phyloP scores from a whole-genome alignment of 305 asterid species.

The Rubia tinctorum region DNA sequence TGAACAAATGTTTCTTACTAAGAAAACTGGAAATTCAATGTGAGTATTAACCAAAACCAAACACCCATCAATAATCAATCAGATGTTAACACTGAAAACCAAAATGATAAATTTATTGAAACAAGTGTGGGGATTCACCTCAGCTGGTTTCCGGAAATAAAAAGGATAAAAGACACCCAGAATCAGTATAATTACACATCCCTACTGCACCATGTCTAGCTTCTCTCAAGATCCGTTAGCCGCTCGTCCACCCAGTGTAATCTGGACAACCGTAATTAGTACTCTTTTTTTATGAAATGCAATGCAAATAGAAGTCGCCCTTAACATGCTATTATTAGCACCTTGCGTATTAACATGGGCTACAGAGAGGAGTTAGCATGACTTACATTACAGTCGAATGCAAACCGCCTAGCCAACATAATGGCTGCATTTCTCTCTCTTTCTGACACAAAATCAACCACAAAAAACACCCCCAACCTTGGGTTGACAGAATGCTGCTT shows the following conservation, averaged over 20 bases:
- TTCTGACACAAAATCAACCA: slow-evolving; percentile 74
- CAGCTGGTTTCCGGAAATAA: no score
- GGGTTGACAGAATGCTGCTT: slow-evolving; percentile 77
- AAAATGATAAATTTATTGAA: no score
- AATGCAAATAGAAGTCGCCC: background rate
- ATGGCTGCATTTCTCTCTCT: slow-evolving; percentile 92
- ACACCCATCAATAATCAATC: no score
- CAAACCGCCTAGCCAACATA: slow-evolving; percentile 86
- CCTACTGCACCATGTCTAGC: slow-evolving; percentile 23
- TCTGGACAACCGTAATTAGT: slow-evolving; percentile 32
- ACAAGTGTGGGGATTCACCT: no score
- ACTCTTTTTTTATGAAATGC: no score
- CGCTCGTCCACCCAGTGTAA: slow-evolving; percentile 71
- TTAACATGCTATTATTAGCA: background rate
- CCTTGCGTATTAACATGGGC: no score
- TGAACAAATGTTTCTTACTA: no score
- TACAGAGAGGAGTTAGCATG: background rate
- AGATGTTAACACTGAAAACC: no score
- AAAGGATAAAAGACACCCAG: slow-evolving; percentile 24
- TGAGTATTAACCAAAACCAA: no score
- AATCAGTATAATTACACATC: slow-evolving; percentile 37
- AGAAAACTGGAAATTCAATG: no score
- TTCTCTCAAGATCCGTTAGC: no score
- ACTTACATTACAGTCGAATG: slow-evolving; percentile 84
- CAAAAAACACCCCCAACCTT: slow-evolving; percentile 59